A percentile compares a stretch with the other conserved stretches of the same genome.
Conservation (phyloP, 1,139 yeast genomes). For the Hansenula lynferdii region DNA sequence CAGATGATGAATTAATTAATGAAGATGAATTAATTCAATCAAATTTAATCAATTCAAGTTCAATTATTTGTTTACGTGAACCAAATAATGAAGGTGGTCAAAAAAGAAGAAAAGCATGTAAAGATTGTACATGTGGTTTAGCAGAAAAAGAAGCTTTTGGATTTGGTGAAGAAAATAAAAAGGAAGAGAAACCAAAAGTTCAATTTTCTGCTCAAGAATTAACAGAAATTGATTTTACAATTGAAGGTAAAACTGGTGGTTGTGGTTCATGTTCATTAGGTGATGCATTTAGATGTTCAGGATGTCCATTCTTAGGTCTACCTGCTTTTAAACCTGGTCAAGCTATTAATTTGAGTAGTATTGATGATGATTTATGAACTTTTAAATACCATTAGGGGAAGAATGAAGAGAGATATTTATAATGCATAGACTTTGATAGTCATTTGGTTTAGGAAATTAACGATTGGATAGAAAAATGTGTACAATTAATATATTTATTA, state of each 20-base stretch:
- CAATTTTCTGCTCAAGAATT: constrained; percentile 62
- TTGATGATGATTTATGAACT: constrained; percentile 33
- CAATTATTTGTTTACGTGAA: constrained; percentile 22
- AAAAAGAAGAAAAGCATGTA: constrained; percentile 82
- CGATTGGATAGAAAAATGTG: no score
- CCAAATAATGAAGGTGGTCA: constrained; percentile 42
- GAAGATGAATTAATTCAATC: constrained; percentile 39
- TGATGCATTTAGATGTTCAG: constrained; percentile 97
- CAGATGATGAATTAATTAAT: constrained; percentile 33
- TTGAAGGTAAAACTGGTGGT: constrained; percentile 91
- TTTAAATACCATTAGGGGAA: no score
- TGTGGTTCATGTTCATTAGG: constrained; percentile 97
- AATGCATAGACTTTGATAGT: background rate
- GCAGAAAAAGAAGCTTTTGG: constrained; percentile 62
- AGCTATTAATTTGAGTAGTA: constrained; percentile 36
- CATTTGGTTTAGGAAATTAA: background rate
- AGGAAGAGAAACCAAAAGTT: constrained; percentile 29
- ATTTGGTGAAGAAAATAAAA: constrained; percentile 34
- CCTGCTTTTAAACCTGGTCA: constrained; percentile 99
- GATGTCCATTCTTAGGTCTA: constrained; percentile 93
- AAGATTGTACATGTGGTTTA: constrained; percentile 96
- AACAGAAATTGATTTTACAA: constrained; percentile 90
- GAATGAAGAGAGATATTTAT: background rate
- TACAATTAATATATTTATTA: no score
- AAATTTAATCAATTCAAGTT: constrained; percentile 20